phyloP scores from a whole-genome alignment of 2,329 filamentous ascomycete species.

The Pestalotiopsis sp. region DNA sequence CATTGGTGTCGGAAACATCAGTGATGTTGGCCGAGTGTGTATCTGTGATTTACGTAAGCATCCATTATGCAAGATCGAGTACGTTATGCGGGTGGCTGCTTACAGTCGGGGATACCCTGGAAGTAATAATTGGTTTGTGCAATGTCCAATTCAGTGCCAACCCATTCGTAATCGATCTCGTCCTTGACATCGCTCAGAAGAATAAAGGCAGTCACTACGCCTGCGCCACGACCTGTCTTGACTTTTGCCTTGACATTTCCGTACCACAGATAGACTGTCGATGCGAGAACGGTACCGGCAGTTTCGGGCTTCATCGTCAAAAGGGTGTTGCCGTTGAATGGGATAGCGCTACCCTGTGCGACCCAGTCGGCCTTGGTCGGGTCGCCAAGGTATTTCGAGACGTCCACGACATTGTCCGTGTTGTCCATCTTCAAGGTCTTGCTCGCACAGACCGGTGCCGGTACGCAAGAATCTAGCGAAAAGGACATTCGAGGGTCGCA shows the following conservation, averaged over 20 bases:
- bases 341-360: constrained; percentile 73
- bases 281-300: constrained; percentile 83
- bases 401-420: constrained; percentile 70
- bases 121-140: constrained; percentile 98
- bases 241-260: constrained; percentile 85
- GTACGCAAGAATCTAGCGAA: constrained; percentile 81
- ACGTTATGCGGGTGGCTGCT: constrained; percentile 38
- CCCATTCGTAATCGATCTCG: constrained; percentile 96
- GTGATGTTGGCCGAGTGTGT: constrained; percentile 74
- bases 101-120: constrained; percentile 90
- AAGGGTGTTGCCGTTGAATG: constrained; percentile 70
- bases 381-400: constrained; percentile 86
- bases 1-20: constrained; percentile 67
- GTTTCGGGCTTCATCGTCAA: constrained; percentile 88
- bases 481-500: constrained; percentile 89
- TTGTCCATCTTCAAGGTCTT: constrained; percentile 74
- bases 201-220: constrained; percentile 98
- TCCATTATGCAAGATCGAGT: not conserved
- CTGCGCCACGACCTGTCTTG: constrained; percentile 80
- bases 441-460: constrained; percentile 79
- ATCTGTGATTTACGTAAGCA: constrained; percentile 52
- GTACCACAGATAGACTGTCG: constrained; percentile 93
- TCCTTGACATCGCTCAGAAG: constrained; percentile 94
- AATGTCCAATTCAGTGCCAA: constrained; percentile 75
- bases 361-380: constrained; percentile 83